Evolutionary conservation across 176 grass and related monocot genomes (phyloP).

Genomic region (Hordeum marinum): DNA sequence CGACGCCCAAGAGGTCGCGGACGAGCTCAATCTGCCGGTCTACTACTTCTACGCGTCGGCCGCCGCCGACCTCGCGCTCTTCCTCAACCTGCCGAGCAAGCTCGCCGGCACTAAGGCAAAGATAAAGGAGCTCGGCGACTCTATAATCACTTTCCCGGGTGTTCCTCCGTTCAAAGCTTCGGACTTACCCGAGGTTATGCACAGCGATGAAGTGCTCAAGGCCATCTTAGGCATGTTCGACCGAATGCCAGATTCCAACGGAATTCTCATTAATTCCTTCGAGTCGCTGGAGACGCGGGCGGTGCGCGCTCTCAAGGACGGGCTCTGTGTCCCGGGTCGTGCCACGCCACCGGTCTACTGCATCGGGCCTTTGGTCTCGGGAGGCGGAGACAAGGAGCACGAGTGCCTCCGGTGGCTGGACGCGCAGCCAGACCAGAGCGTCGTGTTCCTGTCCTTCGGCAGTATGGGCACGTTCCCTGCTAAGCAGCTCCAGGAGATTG

Average conservation of each 20-base stretch:
- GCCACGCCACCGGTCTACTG: constrained; percentile 40
- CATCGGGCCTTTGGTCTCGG: constrained; percentile 43
- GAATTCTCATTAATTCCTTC: constrained; percentile 58
- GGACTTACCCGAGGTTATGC: background rate
- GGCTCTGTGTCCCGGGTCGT: constrained; percentile 21
- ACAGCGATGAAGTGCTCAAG: background rate
- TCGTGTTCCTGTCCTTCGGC: constrained; percentile 61
- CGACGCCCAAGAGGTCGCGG: constrained; percentile 22
- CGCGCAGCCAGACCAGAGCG: constrained; percentile 42
- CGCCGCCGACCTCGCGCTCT: constrained; percentile 25
- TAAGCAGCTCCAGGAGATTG: constrained; percentile 49
- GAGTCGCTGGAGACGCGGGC: constrained; percentile 42
- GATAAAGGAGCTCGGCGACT: background rate
- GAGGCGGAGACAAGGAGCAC: background rate
- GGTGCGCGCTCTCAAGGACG: constrained; percentile 26
- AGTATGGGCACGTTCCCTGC: constrained; percentile 43
- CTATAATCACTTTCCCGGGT: background rate
- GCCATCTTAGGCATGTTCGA: background rate
- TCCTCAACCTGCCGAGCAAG: constrained; percentile 21
- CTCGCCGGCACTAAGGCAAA: background rate
- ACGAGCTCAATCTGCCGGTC: constrained; percentile 30
- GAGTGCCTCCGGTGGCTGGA: constrained; percentile 60
- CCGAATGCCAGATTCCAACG: background rate
- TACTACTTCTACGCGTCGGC: constrained; percentile 34
- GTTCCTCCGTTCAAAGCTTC: constrained; percentile 24